These are phyloP conservation scores for Fusarium protoensiforme DNA, from an alignment of 2,329 filamentous ascomycete genomes.

Conservation along the genomic window DNA sequence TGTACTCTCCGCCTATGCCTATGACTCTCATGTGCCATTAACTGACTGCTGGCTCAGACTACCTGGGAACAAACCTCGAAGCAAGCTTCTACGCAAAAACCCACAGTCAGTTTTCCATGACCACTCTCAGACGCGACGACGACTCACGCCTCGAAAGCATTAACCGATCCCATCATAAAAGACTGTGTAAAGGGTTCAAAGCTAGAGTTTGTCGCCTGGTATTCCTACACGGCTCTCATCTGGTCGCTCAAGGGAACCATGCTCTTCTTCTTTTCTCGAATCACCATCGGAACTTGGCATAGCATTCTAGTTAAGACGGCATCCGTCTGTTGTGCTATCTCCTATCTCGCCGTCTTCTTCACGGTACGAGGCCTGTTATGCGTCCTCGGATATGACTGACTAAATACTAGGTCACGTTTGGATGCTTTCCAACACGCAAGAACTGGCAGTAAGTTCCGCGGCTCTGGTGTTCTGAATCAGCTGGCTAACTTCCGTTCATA, in stretches of 20 bases:
- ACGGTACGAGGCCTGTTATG: constrained; percentile 12
- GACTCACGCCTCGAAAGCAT: constrained; percentile 6
- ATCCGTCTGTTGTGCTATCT: not conserved
- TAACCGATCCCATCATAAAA: constrained; percentile 43
- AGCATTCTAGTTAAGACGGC: constrained; percentile 33
- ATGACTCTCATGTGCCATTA: rapidly evolving
- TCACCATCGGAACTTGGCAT: constrained; percentile 43
- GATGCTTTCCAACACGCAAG: constrained; percentile 32
- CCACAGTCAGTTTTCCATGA: not conserved
- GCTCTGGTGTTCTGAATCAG: rapidly evolving
- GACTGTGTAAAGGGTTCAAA: constrained; percentile 49
- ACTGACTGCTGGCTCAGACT: constrained; percentile 17
- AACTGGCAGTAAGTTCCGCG: constrained; percentile 37
- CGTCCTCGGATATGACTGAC: not conserved
- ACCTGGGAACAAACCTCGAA: constrained; percentile 37
- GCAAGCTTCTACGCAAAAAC: not conserved
- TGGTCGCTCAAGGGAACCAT: constrained; percentile 49
- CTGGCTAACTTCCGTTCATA: constrained; percentile 4
- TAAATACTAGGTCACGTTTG: constrained; percentile 23
- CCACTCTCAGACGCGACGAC: rapidly evolving
- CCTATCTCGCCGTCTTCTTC: constrained; percentile 33
- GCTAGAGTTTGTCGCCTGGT: constrained; percentile 53
- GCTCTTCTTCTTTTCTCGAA: constrained; percentile 44
- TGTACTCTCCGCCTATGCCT: constrained; percentile 28
- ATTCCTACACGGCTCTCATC: constrained; percentile 50